Evolutionary conservation across 2,329 filamentous ascomycete genomes (phyloP).

Genomic region (Conoideocrella luteorostrata): DNA sequence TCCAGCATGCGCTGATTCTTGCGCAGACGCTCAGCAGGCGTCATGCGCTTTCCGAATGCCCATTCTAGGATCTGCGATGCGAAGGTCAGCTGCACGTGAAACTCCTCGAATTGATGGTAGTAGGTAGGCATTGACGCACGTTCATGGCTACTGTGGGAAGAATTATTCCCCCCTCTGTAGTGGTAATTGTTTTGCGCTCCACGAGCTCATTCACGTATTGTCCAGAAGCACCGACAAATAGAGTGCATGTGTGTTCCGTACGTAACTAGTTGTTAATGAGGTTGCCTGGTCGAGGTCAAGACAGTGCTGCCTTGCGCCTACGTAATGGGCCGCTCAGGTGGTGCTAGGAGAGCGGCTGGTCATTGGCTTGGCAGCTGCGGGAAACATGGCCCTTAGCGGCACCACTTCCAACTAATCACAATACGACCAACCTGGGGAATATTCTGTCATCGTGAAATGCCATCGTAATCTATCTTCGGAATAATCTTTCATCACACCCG

Average conservation of each 20-base stretch:
- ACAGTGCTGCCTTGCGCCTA: conserved; percentile 1
- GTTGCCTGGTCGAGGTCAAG: conserved; percentile 6
- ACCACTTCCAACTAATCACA: not conserved
- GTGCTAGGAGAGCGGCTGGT: conserved; percentile 2
- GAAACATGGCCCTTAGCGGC: not conserved
- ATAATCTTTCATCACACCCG: no score
- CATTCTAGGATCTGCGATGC: conserved; percentile 80
- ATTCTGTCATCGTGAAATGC: not conserved
- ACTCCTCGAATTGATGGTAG: not conserved
- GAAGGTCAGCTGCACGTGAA: conserved; percentile 4
- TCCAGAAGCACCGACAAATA: no score
- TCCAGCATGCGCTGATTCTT: conserved; percentile 96
- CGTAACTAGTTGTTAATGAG: not conserved
- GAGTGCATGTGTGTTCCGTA: no score
- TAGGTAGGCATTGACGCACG: conserved; percentile 32
- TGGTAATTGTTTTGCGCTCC: no score
- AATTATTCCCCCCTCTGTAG: not conserved
- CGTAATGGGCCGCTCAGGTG: conserved; percentile 1
- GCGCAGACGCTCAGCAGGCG: conserved; percentile 82
- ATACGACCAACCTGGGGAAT: not conserved
- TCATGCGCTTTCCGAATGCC: conserved; percentile 99
- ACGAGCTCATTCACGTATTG: no score
- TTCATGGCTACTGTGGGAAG: conserved; percentile 43
- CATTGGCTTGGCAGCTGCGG: conserved; percentile 10
- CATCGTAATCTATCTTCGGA: no score